Evolutionary conservation across 164 flowering plant genomes (phyloP), one percentile per base, ranked within the genome.

Genomic region (Magnolia changhungtana): DNA sequence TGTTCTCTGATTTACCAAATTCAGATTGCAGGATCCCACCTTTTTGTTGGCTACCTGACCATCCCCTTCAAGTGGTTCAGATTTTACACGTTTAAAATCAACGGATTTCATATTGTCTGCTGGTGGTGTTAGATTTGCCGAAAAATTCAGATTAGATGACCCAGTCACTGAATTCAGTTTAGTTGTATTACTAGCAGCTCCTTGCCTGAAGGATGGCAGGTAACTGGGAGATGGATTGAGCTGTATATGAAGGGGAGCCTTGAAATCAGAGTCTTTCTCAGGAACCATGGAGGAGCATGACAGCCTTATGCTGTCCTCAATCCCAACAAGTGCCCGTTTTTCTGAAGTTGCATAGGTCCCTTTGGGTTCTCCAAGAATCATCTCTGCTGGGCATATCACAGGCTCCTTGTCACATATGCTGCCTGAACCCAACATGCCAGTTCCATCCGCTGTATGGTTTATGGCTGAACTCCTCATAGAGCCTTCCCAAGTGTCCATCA

Each of bases 401-500:
- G 79, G 81, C 72, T 84, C 79, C 8, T 21, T 4, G 79, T 80
- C 79, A 10, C n/a, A 14, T 31, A 67, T 13, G 18, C 31, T 68
- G 72, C 61, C 50, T 11, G 14, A 63, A 61, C 13, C 74, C 31
- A 64, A 37, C 8, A 29, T 72, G 72, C 55, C 65, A 23, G 67
- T 24, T 75, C 72, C 79, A 79, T 45, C 73, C 52, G 31, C 8
- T 27, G 45, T 13, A 21, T 21, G 61, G 74, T 71, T 58, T n/a
- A 69, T 68, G 76, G 23, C 66, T 67, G 29, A 66, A 68, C 80
- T 80, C 63, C 52, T 67, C 21, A 3, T 65, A 78, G 89, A 80
- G 51, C 77, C 84, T 50, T 83, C 91, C 93, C 96, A 91, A 24
- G 81, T 78, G 75, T 91, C 96, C 91, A 91, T 90, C 21, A 80